These are phyloP conservation scores for Pelargonium myrrhifolium DNA, from an alignment of 441 rosid genomes.

Conservation along the genomic window DNA sequence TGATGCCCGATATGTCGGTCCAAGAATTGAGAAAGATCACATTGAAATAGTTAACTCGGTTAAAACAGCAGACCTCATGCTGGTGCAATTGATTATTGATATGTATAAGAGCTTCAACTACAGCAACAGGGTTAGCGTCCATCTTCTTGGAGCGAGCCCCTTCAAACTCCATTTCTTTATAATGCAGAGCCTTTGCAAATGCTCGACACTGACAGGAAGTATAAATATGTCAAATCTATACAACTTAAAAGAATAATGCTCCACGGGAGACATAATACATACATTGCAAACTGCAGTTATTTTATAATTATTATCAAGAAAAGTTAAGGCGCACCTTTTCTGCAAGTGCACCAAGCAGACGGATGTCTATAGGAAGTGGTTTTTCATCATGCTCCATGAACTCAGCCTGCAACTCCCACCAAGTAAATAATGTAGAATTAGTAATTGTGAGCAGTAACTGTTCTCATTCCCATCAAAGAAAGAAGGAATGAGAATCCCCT, in stretches of 20 bases:
- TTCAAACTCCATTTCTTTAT: constrained; percentile 99
- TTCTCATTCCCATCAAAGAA: too few relatives aligned
- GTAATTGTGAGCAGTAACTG: neutral
- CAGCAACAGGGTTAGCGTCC: constrained; percentile 98
- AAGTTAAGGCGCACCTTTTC: constrained; percentile 66
- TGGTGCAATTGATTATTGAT: constrained; percentile 98
- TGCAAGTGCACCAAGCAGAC: constrained; percentile 99
- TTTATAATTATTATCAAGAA: neutral
- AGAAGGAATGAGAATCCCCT: too few relatives aligned
- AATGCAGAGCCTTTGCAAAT: constrained; percentile 98
- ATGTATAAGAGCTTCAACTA: constrained; percentile 96
- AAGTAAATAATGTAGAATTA: constrained; percentile 14
- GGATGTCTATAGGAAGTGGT: constrained; percentile 98
- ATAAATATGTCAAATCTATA: constrained; percentile 4
- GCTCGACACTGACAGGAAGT: constrained; percentile 69
- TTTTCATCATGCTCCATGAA: constrained; percentile 99
- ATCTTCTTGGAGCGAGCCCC: constrained; percentile 81
- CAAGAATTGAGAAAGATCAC: constrained; percentile 1
- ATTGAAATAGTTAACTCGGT: neutral
- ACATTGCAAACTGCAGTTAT: neutral
- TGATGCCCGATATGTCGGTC: neutral
- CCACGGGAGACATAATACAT: neutral
- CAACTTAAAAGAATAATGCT: neutral
- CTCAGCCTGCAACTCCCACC: constrained; percentile 63
- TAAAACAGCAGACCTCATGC: constrained; percentile 58